A percentile compares a stretch with the other conserved stretches of the same genome.
Conservation (phyloP, 2,329 filamentous ascomycete species). For the Sporothrix brunneoviolacea region DNA sequence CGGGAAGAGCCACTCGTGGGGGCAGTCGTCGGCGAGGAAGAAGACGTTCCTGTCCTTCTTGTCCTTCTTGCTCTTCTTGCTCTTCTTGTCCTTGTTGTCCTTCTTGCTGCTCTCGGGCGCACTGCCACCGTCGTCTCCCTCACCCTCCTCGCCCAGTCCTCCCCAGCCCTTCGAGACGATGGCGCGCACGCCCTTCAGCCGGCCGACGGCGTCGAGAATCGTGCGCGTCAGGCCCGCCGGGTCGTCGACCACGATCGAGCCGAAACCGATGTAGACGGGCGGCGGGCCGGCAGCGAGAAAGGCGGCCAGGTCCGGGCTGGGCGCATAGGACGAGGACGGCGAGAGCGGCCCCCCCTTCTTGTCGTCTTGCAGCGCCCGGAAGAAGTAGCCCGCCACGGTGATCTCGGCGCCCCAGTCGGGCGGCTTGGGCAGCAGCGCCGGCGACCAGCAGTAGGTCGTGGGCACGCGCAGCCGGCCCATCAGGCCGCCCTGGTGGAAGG, state of each 20-base stretch:
- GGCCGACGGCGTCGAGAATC: constrained; percentile 64
- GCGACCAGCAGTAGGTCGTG: constrained; percentile 61
- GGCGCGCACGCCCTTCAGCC: constrained; percentile 49
- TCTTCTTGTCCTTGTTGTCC: neutral
- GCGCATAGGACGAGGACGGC: constrained; percentile 41
- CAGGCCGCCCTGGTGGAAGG: constrained; percentile 47
- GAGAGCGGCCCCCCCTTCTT: neutral
- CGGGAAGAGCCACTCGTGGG: constrained; percentile 83
- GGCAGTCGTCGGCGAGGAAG: constrained; percentile 20
- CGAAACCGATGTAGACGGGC: constrained; percentile 77
- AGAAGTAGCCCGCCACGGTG: constrained; percentile 69
- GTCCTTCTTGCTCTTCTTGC: too few relatives aligned
- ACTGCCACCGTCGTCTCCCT: constrained; percentile 24
- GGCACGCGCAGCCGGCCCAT: constrained; percentile 66
- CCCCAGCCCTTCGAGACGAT: constrained; percentile 87
- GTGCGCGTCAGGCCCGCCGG: constrained; percentile 62
- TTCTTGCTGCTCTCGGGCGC: too few relatives aligned
- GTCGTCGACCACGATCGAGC: constrained; percentile 74
- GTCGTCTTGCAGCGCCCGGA: constrained; percentile 27
- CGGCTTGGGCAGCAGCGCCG: constrained; percentile 55
- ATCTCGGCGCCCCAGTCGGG: constrained; percentile 68
- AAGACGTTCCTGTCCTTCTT: too few relatives aligned
- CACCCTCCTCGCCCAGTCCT: constrained; percentile 65
- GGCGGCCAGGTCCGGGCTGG: constrained; percentile 55
- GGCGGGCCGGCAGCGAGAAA: constrained; percentile 64